Base-by-base conservation (phyloP, 352 stramenopile species). In the Phytophthora ramorum region DNA sequence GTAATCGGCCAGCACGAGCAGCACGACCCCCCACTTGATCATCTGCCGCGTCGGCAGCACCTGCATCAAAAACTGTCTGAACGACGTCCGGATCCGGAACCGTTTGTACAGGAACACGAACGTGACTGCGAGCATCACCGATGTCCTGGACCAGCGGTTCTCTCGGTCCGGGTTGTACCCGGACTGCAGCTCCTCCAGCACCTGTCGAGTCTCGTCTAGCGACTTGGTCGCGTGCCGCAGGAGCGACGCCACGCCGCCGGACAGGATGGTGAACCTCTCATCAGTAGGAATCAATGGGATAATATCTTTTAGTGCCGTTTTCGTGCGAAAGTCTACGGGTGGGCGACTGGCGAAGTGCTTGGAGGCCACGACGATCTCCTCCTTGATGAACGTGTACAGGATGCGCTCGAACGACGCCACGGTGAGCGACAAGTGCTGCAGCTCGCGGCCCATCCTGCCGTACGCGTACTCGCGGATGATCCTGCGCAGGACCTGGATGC, bases 391-490 rank as follows among this genome's bases (percentile, higher is more conserved):
- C 34, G 76, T 92, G 66, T 94, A 96, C 19, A 96, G 59, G 12
- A 96, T 75, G 30, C 88, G 81, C 71, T 96, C 88, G 66, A 94
- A 95, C 22, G 75, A 90, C 10, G 86, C 88, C 24, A 96, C 88
- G 1, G 86, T 96, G 20, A 96, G 75, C 49, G 88, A 96, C 28
- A 96, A 62, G 50, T 96, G 88, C 69, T 94, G 88, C 49, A 96
- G 71, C 66, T 96, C 86, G 22, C 88, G 81, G 2, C 88, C 88
- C 75, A 96, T 81, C 17, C 86, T 73, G 2, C 86, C 85, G 56
- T 92, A 95, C 30, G 88, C 84, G 48, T 95, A 92, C 64, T 96
- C 82, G 45, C 83, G 84, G 43, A 96, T 96, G 60, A 96, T 96
- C 8, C 88, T 83, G 6, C 88, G 88, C 47, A 94, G 65, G 22